Evolutionary conservation across 2,329 filamentous ascomycete species (phyloP).

Genomic region (Cordyceps farinosa): DNA sequence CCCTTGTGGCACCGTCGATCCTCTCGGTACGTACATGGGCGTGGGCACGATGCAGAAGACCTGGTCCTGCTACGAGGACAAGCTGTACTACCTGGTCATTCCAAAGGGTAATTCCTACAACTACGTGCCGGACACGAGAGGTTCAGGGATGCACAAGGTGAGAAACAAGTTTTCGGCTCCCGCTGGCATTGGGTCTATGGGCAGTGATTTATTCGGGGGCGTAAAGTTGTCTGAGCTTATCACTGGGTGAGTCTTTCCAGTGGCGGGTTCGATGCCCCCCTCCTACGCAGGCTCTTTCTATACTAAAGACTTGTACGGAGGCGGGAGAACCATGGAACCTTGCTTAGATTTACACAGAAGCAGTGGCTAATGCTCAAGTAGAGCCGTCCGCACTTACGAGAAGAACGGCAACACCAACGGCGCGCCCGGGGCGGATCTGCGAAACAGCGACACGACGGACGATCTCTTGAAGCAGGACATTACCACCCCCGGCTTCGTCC

Average conservation of each 20-base stretch:
- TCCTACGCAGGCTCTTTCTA: background rate
- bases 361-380: background rate
- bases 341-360: background rate
- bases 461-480: conserved; percentile 6
- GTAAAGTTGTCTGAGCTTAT: background rate
- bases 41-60: conserved; percentile 17
- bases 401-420: background rate
- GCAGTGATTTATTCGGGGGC: background rate
- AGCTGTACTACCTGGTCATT: background rate
- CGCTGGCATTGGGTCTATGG: background rate
- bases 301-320: background rate
- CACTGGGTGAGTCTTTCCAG: background rate
- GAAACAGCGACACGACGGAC: conserved; percentile 1
- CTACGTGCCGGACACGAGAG: background rate
- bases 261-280: background rate
- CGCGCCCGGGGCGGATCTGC: conserved; percentile 2
- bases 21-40: conserved; percentile 20
- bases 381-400: conserved; percentile 3
- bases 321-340: background rate
- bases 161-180: background rate
- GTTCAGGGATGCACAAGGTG: conserved; percentile 5
- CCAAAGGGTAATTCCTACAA: background rate
- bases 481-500: conserved; percentile 10
- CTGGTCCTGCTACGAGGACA: conserved; percentile 25
- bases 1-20: too few species aligned